These are phyloP conservation scores for Tripidium arundinaceum DNA, from an alignment of 202 grass and related monocot genomes.

Conservation along the genomic window DNA sequence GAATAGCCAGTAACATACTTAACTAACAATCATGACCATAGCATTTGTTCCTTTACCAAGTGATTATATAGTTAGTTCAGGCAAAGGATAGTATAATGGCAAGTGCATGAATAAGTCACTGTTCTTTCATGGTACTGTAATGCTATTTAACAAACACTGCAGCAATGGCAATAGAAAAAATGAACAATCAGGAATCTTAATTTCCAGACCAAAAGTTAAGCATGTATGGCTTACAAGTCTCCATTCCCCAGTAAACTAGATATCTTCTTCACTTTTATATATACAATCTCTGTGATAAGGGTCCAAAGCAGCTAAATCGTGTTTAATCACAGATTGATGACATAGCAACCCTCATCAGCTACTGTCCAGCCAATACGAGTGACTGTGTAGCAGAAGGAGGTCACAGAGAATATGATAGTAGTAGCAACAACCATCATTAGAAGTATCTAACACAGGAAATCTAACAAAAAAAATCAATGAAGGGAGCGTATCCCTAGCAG, in stretches of 20 bases:
- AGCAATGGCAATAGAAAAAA: background rate
- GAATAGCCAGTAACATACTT: background rate
- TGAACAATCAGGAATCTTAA: background rate
- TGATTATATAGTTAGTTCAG: slow-evolving; percentile 6
- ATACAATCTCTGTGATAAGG: background rate
- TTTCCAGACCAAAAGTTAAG: background rate
- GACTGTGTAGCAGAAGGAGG: slow-evolving; percentile 5
- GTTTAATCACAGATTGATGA: background rate
- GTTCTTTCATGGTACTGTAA: background rate
- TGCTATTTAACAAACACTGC: no score
- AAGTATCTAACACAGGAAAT: background rate
- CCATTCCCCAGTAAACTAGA: background rate
- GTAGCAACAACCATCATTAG: background rate
- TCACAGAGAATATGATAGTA: background rate
- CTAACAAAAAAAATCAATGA: background rate
- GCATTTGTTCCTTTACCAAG: slow-evolving; percentile 11
- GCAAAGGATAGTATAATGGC: background rate
- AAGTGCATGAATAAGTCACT: background rate
- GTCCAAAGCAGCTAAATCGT: slow-evolving; percentile 3
- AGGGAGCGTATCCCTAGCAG: slow-evolving; percentile 9
- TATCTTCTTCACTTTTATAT: background rate
- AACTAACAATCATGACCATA: background rate
- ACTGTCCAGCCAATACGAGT: background rate
- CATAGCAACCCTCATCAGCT: background rate
- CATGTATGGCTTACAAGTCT: background rate